Conservation (phyloP, 2,329 filamentous ascomycete species). For the Calonectria honghensis region DNA sequence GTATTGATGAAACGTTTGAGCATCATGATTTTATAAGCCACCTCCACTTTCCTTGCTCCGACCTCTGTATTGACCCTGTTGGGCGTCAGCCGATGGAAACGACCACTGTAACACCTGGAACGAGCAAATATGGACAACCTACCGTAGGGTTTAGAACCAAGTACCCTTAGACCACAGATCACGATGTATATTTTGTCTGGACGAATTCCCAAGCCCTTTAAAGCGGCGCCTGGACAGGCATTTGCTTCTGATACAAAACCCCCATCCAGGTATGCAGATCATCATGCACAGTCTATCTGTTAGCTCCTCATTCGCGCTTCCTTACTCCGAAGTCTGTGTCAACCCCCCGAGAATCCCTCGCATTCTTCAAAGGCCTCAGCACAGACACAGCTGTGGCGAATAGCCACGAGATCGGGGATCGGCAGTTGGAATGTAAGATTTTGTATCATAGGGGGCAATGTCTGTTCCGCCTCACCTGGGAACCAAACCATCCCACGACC, state of each 20-base stretch:
- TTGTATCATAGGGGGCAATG: not conserved
- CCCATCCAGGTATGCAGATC: slow-evolving; percentile 46
- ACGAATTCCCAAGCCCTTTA: slow-evolving; percentile 2
- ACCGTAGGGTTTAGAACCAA: not conserved
- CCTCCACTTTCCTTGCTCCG: no score
- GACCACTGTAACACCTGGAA: not conserved
- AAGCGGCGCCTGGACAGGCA: slow-evolving; percentile 23
- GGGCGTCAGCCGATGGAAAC: not conserved
- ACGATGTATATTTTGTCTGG: not conserved
- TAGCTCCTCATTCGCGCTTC: slow-evolving; percentile 25
- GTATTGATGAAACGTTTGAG: not conserved
- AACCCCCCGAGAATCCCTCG: not conserved
- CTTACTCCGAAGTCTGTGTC: slow-evolving; percentile 16
- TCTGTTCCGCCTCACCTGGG: not conserved
- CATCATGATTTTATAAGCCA: not conserved
- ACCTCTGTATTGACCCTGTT: not conserved
- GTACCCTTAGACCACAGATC: not conserved
- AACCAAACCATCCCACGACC: not conserved
- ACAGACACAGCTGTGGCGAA: not conserved
- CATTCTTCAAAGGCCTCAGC: slow-evolving; percentile 3
- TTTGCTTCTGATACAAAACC: slow-evolving; percentile 33
- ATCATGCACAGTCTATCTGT: slow-evolving; percentile 47
- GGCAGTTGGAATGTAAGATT: not conserved
- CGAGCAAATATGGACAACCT: not conserved
- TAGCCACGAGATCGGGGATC: not conserved